Base-by-base conservation (phyloP, 768 basidiomycete genomes). In the Lactarius hengduanensis region DNA sequence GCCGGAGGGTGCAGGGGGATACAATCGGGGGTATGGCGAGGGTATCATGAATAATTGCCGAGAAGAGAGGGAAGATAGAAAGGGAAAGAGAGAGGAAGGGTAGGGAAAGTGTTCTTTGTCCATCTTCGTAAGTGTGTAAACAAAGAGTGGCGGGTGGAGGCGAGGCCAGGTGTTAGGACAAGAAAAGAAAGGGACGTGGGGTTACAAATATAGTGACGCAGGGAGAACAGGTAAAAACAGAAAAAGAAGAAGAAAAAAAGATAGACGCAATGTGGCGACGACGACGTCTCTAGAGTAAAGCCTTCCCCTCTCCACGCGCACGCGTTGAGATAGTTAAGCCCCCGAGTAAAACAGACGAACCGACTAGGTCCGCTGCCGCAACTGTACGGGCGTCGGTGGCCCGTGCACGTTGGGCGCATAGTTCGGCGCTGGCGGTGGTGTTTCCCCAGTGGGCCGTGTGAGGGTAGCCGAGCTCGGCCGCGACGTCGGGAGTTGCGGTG, bases 1-100 rank as follows among this genome's bases (percentile, higher is more conserved):
- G 60, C 67, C 67, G 59, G 60, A 43, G 50, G 59, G 64, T 59
- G 64, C 53, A 34, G 45, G 60, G 8, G 60, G 65, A 66, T 69
- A 69, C 68, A 67, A 63, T 57, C 41, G 61, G 65, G 65, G 50
- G 50, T 30, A 63, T 67, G 65, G 69, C 57, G 67, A 69, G 69
- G 69, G 69, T 70, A 70, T 70, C 63, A 55, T 70, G 40, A 61
- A 65, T 65, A 65, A 69, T 70, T 70, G 68, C 68, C 68, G 62
- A 64, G 59, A 57, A 36, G 30, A 18, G 50, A 53, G 50, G 26
- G 26, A 53, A 53, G 26, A 53, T 26, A 50, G 54, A 30, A n/a
- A 30, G 28, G 34, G 38, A 4, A 2, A 50, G 13, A 61, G 41
- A 18, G 20, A 22, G 13, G 18, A 11, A 62, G 26, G 16, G 38